phyloP scores from a whole-genome alignment of 441 rosid genomes.

The Manihot esculenta region DNA sequence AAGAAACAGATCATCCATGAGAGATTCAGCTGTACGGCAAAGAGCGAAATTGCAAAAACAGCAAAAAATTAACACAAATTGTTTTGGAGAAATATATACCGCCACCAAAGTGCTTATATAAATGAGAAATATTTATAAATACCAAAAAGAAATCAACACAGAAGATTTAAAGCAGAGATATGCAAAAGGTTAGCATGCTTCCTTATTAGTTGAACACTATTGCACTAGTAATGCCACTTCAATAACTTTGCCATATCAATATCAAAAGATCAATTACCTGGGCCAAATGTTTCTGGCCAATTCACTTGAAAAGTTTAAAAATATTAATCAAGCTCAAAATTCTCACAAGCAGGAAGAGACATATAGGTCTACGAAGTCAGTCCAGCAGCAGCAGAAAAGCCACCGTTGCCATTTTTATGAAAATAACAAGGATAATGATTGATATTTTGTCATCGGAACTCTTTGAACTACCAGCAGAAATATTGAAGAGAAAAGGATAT shows the following conservation, averaged over 20 bases:
- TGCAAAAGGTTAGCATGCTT: neutral
- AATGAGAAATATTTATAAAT: neutral
- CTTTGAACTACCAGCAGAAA: neutral
- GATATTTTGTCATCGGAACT: neutral
- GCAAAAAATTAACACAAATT: neutral
- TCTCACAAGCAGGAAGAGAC: neutral
- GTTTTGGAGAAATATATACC: too few species aligned
- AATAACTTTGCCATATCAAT: neutral
- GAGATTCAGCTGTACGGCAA: neutral
- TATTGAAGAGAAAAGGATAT: neutral
- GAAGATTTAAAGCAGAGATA: conserved; percentile 1
- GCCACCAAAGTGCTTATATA: neutral
- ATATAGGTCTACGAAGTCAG: neutral
- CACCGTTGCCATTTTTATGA: neutral
- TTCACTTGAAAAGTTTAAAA: neutral
- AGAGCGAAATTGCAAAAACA: neutral
- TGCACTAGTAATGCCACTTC: neutral
- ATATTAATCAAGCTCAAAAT: neutral
- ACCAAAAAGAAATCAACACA: neutral
- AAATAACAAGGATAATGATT: neutral
- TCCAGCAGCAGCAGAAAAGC: neutral
- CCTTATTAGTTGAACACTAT: neutral
- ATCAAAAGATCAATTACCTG: neutral
- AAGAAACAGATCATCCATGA: conserved; percentile 17
- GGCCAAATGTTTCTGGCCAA: neutral